These are phyloP conservation scores for Yamadazyma mexicana DNA, from an alignment of 1,139 yeast genomes.

Conservation along the genomic window DNA sequence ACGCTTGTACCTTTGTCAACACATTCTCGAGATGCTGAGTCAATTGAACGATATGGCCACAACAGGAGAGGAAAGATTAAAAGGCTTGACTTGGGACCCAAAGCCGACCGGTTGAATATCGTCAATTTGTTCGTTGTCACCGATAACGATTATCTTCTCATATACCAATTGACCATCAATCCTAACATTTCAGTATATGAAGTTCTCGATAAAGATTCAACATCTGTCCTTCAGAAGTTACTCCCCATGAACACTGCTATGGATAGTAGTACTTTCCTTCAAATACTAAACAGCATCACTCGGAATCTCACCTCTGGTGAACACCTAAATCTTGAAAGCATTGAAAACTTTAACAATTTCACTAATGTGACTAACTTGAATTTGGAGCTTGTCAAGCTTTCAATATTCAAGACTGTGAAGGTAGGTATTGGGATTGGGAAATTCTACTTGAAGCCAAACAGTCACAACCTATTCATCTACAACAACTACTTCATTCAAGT, in stretches of 20 bases:
- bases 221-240: constrained; percentile 30
- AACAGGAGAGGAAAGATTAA: constrained; percentile 28
- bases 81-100: constrained; percentile 6
- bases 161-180: constrained; percentile 35
- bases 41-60: constrained; percentile 36
- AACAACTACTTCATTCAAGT: constrained; percentile 32
- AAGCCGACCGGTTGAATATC: constrained; percentile 12
- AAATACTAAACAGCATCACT: constrained; percentile 38
- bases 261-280: constrained; percentile 20
- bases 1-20: constrained; percentile 36
- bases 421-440: constrained; percentile 33
- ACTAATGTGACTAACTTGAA: constrained; percentile 30
- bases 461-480: constrained; percentile 37
- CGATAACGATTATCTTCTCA: constrained; percentile 29
- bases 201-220: constrained; percentile 23
- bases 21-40: constrained; percentile 31
- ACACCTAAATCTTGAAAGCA: constrained; percentile 32
- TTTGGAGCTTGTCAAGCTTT: constrained; percentile 30
- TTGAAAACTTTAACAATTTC: constrained; percentile 37
- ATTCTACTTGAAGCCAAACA: constrained; percentile 41
- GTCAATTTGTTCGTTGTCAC: constrained; percentile 39
- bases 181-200: constrained; percentile 35
- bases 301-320: constrained; percentile 31
- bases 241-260: constrained; percentile 23
- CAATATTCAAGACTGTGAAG: constrained; percentile 36